Percentiles rank a stretch among this genome's conserved stretches.
Conservation (phyloP, 306 rosid species). For the Fragaria vesca region DNA sequence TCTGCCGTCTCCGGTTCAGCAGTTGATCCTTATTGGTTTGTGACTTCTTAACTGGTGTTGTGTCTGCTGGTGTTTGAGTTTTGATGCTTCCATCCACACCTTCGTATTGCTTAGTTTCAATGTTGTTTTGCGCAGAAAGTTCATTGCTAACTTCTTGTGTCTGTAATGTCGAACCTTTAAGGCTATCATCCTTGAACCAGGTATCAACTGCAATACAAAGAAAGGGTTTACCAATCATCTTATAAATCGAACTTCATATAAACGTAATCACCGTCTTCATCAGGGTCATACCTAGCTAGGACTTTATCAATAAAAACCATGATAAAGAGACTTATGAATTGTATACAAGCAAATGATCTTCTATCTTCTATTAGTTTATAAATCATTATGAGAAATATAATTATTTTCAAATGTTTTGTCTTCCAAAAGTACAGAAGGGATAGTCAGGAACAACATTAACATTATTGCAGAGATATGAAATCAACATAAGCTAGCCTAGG, state of each 20-base stretch:
- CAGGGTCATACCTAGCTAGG: background rate
- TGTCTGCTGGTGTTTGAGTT: background rate
- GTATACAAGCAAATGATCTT: background rate
- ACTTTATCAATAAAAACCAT: background rate
- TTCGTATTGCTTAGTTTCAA: background rate
- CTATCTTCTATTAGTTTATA: background rate
- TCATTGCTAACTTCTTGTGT: background rate
- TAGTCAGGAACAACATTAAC: too few species aligned
- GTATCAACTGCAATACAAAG: background rate
- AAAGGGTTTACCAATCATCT: background rate
- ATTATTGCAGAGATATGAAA: too few species aligned
- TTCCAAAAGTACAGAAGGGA: background rate
- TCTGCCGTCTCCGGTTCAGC: conserved; percentile 1
- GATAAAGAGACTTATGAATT: too few species aligned
- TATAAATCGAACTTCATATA: background rate
- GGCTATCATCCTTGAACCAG: background rate
- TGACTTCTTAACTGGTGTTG: conserved; percentile 13
- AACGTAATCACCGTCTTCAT: background rate
- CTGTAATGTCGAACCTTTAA: background rate
- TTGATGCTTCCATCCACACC: background rate
- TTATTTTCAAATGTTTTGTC: background rate
- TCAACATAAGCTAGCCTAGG: too few species aligned
- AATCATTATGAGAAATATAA: background rate
- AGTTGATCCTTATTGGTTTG: conserved; percentile 12
- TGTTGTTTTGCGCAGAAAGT: background rate